phyloP scores from a whole-genome alignment of 2,329 filamentous ascomycete species.

The Colletotrichum agaves region DNA sequence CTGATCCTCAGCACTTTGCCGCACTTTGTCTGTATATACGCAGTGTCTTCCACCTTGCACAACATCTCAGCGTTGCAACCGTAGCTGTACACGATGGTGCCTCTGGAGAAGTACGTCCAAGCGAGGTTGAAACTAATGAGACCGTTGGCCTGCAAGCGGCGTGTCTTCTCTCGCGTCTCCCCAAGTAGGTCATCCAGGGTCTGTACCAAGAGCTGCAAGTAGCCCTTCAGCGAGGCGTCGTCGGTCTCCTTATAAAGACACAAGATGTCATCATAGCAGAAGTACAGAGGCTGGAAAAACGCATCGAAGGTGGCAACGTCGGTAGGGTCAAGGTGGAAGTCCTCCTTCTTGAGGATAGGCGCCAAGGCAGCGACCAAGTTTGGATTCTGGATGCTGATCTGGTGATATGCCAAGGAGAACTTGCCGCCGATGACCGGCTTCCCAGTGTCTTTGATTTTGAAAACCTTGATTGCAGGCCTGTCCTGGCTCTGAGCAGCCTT shows the following conservation, averaged over 20 bases:
- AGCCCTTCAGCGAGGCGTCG: slow-evolving; percentile 47
- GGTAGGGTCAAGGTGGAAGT: slow-evolving; percentile 50
- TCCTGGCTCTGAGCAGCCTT: slow-evolving; percentile 49
- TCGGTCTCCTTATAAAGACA: slow-evolving; percentile 44
- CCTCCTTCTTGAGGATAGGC: slow-evolving; percentile 55
- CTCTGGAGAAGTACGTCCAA: slow-evolving; percentile 57
- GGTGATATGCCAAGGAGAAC: slow-evolving; percentile 53
- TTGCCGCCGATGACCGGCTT: slow-evolving; percentile 53
- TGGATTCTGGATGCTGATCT: slow-evolving; percentile 56
- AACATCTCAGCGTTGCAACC: slow-evolving; percentile 54
- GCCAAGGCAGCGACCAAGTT: slow-evolving; percentile 54
- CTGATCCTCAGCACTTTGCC: slow-evolving; percentile 42
- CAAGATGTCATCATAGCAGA: slow-evolving; percentile 55
- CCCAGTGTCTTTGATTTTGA: slow-evolving; percentile 56
- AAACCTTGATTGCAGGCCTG: slow-evolving; percentile 56
- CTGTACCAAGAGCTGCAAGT: slow-evolving; percentile 52
- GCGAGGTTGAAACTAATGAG: slow-evolving; percentile 54
- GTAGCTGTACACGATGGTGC: slow-evolving; percentile 51
- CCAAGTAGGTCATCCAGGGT: slow-evolving; percentile 57
- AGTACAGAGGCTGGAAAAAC: slow-evolving; percentile 57
- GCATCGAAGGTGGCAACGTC: slow-evolving; percentile 50
- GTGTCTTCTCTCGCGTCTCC: slow-evolving; percentile 49
- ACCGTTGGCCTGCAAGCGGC: slow-evolving; percentile 48
- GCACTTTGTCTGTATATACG: slow-evolving; percentile 41
- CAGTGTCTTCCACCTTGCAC: slow-evolving; percentile 50